Conservation (phyloP, 78 protist genomes). For the Guillardia theta region DNA sequence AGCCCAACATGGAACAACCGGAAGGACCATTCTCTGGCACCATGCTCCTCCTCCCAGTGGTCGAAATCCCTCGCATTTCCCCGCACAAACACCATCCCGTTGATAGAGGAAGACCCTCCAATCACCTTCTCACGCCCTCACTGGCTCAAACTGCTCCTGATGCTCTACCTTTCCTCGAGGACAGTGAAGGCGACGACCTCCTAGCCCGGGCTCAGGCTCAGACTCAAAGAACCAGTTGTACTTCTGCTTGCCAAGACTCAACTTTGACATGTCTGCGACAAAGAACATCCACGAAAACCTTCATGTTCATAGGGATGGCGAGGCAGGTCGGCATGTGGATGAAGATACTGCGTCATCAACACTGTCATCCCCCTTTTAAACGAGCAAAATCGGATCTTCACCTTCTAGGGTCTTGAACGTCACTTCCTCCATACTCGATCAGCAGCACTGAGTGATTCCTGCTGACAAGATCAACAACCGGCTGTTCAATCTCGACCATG, state of each 20-base stretch:
- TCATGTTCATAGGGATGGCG: conserved; percentile 29
- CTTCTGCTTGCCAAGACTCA: too few species aligned
- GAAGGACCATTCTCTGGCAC: neutral
- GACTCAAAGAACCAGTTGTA: conserved; percentile 40
- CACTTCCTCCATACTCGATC: neutral
- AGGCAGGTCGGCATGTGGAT: neutral
- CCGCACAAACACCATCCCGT: conserved; percentile 58
- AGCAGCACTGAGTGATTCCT: conserved; percentile 11
- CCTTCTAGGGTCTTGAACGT: neutral
- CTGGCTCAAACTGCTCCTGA: too few species aligned
- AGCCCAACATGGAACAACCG: neutral
- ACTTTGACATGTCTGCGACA: too few species aligned
- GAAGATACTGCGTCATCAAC: neutral
- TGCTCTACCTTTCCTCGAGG: conserved; percentile 65
- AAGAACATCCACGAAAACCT: too few species aligned
- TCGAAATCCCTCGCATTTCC: conserved; percentile 43
- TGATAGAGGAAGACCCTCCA: conserved; percentile 59
- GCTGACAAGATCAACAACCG: too few species aligned
- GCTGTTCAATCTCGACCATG: too few species aligned
- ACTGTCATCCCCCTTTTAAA: too few species aligned
- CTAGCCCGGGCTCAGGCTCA: neutral
- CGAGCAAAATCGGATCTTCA: too few species aligned
- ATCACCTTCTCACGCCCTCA: too few species aligned
- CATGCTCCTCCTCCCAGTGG: conserved; percentile 28
- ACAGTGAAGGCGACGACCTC: neutral